Evolutionary conservation across 2,329 filamentous ascomycete species (phyloP), one percentile per base, ranked within the genome.

Genomic region (Aspergillus novoparasiticus): DNA sequence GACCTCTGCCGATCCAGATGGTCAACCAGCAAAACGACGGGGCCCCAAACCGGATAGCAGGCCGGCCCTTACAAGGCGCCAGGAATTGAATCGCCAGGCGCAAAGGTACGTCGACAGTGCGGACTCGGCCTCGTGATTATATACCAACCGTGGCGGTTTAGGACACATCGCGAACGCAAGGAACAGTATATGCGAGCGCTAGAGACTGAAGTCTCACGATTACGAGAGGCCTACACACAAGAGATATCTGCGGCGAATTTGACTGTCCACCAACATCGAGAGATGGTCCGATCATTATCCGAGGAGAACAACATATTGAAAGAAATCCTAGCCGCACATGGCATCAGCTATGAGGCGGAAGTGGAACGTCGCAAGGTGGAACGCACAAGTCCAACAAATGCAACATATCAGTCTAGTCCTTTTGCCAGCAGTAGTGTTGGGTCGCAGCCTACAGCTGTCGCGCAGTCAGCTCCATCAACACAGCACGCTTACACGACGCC

Each of bases 1-100:
- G 67, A 76, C 60, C 75, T 69, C 23, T 34, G 48, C 46, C 36
- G 26, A 46, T 63, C 62, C 72, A 90, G 94, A 97, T 82, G 94
- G 93, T 53, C 90, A 95, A 73, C 85, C 90, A 10, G 88, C 92
- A 3, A 99, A 98, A 81, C 88, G 92, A 69, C 88, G 95, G 78
- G 95, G 95, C 1, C 95, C 95, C 0, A 98, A 98, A 77, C 95
- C 95, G 23, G 95, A 98, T 77, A 96, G 91, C 82, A 97, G 96
- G 76, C 95, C 95, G 21, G 94, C 95, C 51, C 81, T 97, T 72
- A 98, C 94, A 23, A 86, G 94, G 66, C 88, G 94, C 67, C 95
- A 98, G 76, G 94, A 98, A 78, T 82, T 98, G 65, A 98, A 98
- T 76, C 88, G 95, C 67, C 94, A 98, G 81, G 95, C 95, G 34